Evolutionary conservation across 2,329 filamentous ascomycete genomes (phyloP), one percentile per base, ranked within the genome.

Genomic region (Diaporthe sp.): DNA sequence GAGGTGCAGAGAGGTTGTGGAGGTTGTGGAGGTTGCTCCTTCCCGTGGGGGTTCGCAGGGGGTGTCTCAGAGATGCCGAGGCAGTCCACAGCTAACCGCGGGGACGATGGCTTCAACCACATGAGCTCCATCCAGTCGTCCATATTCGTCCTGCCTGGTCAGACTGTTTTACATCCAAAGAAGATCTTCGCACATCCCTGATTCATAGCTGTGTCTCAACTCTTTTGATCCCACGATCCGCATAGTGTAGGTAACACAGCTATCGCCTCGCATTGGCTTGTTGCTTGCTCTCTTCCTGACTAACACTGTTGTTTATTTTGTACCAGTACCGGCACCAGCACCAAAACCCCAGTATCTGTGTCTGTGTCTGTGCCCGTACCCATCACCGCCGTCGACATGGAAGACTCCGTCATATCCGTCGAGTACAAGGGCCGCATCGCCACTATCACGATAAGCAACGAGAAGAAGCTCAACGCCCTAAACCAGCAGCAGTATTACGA

Each of bases 391-490:
- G 8, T 39, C 69, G 74, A 22, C 72, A 87, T 87, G 85, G 79
- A 82, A 46, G 83, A 90, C 77, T 82, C 84, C 69, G 87, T 93
- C 76, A 88, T 87, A 79, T 82, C 87, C 62, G 81, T 94, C 79
- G 88, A 91, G 77, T 94, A 92, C 83, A 87, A 88, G 79, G 93
- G 91, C 83, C 92, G 92, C 76, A 86, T 95, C 78, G 95, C 96
- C 81, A 91, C 96, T 82, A 92, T 99, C 84, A 98, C 95, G 25
- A 92, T 99, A 82, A 93, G 96, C 85, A 93, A 94, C 70, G 90
- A 93, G 73, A 90, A 92, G 82, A 98, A 98, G 86, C 94, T 98
- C 84, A 97, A 97, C 84, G 95, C 96, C 44, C 86, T 98, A 70
- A 90, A 87, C 76, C 88, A 90, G 80, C 86, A 90, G 77, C 89